phyloP scores from a whole-genome alignment of 805 yeast genomes.

The Kodamaea sagamina region DNA sequence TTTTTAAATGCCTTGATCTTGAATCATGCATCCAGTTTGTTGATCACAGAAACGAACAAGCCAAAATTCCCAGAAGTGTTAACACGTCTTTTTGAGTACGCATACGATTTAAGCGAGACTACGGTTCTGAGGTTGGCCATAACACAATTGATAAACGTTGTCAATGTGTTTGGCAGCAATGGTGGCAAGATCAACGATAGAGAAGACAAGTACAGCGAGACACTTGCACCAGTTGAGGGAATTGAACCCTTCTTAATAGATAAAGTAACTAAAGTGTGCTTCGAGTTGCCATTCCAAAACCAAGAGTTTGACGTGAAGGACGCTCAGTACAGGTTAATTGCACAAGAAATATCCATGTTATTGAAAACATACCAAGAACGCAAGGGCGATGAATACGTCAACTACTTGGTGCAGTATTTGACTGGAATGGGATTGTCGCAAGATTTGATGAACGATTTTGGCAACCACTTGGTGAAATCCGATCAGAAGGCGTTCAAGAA shows the following conservation, averaged over 20 bases:
- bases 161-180: constrained; percentile 51
- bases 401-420: constrained; percentile 53
- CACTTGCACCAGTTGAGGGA: constrained; percentile 61
- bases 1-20: constrained; percentile 69
- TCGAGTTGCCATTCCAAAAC: constrained; percentile 79
- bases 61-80: constrained; percentile 60
- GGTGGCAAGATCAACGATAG: constrained; percentile 64
- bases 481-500: constrained; percentile 70
- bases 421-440: constrained; percentile 58
- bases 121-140: constrained; percentile 68
- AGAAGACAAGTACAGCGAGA: constrained; percentile 52
- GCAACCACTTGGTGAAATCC: constrained; percentile 54
- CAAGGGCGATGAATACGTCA: constrained; percentile 45
- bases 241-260: constrained; percentile 70
- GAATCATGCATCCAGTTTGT: constrained; percentile 77
- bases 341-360: constrained; percentile 71
- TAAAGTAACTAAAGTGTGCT: constrained; percentile 63
- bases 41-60: constrained; percentile 69
- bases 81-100: constrained; percentile 62
- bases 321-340: constrained; percentile 74
- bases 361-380: constrained; percentile 60
- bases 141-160: constrained; percentile 64
- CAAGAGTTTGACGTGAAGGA: constrained; percentile 67
- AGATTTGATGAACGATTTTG: constrained; percentile 60
- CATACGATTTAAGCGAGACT: constrained; percentile 64